Base-by-base conservation (phyloP, 2,329 filamentous ascomycete species). In the Fusarium neocosmosporiellum region DNA sequence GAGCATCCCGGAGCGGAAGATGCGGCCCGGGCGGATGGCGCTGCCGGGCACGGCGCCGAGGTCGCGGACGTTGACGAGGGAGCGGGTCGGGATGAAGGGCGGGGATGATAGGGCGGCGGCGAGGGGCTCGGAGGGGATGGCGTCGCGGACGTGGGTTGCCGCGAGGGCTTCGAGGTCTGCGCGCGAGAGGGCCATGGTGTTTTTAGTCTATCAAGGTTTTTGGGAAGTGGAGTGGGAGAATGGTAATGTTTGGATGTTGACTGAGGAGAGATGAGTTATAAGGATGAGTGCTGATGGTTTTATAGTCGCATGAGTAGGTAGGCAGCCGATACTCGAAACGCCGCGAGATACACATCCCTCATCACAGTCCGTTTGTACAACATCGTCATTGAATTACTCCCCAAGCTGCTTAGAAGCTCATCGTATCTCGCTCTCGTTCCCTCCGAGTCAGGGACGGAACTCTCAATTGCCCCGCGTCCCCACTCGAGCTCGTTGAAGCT, bases 21-120 rank as follows among this genome's bases (percentile, higher is more conserved):
- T 80, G 61, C 82, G 83, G 29, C 83, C 82, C 1, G 82, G 72
- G 1, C 83, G 82, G 65, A 89, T 73, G 7, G 78, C 72, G 66
- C 83, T 84, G 39, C 80, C 81, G 5, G 83, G 83, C 1, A 88
- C 77, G 31, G 83, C 79, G 60, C 86, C 87, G 14, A 88, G 75
- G 74, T 89, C 87, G 58, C 87, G 86, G 59, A 85, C 79, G 80
- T 88, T 89, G 81, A 88, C 84, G 31, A 87, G 85, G 37, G 85
- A 84, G 29, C 81, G 82, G 31, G 85, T 78, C 61, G 79, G 74
- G 68, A 88, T 72, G 75, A 89, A 89, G 9, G 87, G 87, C 9
- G 84, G 74, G n/a, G 78, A 76, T 10, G 78, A 74, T 33, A 88
- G 76, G 31, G 83, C 80, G 0, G 81, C 76, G 3, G 76, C 67